Conservation (phyloP, 495 filamentous ascomycete species). For the Parachaetomium inaequale region DNA sequence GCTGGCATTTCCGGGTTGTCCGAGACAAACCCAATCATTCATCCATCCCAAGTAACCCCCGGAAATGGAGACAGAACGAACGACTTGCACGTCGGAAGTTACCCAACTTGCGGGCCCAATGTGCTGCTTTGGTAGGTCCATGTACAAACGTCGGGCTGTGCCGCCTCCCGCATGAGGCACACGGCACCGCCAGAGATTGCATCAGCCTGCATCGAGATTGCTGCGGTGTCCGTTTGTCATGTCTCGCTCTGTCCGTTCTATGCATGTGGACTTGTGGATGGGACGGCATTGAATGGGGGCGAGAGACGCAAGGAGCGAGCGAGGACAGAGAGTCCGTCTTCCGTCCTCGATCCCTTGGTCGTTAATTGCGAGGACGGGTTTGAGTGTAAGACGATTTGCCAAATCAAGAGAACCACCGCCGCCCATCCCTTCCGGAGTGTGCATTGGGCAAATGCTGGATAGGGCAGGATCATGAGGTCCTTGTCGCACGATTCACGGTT, state of each 20-base stretch:
- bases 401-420: not conserved
- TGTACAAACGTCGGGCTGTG: constrained; percentile 12
- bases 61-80: not conserved
- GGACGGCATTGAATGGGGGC: not conserved
- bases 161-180: constrained; percentile 6
- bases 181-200: constrained; percentile 13
- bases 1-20: not conserved
- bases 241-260: not conserved
- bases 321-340: not conserved
- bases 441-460: not conserved
- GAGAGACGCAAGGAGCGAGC: not conserved
- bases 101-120: not conserved
- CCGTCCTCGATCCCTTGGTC: not conserved
- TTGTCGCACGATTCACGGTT: constrained; percentile 4
- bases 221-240: constrained; percentile 3
- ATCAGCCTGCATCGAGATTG: constrained; percentile 16
- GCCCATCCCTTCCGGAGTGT: not conserved
- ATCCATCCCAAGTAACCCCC: not conserved
- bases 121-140: not conserved
- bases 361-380: not conserved
- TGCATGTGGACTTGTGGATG: not conserved
- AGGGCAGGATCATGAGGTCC: not conserved
- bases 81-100: not conserved
- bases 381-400: constrained; percentile 1
- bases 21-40: no score